These are phyloP conservation scores for Xylaria polymorpha DNA, from an alignment of 2,329 filamentous ascomycete genomes.

Conservation along the genomic window DNA sequence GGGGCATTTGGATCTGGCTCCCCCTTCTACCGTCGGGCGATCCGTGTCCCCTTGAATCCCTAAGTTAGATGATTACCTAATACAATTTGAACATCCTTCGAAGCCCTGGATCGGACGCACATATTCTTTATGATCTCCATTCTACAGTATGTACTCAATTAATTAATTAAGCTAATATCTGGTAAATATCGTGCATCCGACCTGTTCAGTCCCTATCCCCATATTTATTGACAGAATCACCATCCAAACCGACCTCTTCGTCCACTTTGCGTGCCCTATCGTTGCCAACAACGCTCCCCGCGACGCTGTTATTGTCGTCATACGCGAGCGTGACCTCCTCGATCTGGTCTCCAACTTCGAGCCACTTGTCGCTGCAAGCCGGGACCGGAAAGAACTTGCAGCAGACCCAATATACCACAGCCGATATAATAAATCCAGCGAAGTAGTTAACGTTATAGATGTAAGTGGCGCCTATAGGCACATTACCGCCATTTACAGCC, in stretches of 20 bases:
- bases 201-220: slow-evolving; percentile 25
- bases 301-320: slow-evolving; percentile 45
- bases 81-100: too few relatives aligned
- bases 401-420: slow-evolving; percentile 74
- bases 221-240: slow-evolving; percentile 40
- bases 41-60: too few relatives aligned
- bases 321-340: slow-evolving; percentile 64
- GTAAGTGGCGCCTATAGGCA: slow-evolving; percentile 83
- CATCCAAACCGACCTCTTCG: slow-evolving; percentile 50
- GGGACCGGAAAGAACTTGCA: slow-evolving; percentile 78
- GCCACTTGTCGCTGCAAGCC: slow-evolving; percentile 78
- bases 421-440: slow-evolving; percentile 79
- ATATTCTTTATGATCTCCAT: neutral
- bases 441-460: slow-evolving; percentile 95
- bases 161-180: neutral
- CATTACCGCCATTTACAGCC: slow-evolving; percentile 71
- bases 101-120: too few relatives aligned
- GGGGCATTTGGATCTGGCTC: too few relatives aligned
- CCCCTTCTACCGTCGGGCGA: too few relatives aligned
- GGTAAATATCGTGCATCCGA: neutral
- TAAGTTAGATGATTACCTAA: too few relatives aligned
- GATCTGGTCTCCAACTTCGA: slow-evolving; percentile 57
- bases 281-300: slow-evolving; percentile 19
- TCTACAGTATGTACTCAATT: neutral
- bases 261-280: slow-evolving; percentile 54